Evolutionary conservation across 768 basidiomycete genomes (phyloP).

Genomic region (Galerina marginata): DNA sequence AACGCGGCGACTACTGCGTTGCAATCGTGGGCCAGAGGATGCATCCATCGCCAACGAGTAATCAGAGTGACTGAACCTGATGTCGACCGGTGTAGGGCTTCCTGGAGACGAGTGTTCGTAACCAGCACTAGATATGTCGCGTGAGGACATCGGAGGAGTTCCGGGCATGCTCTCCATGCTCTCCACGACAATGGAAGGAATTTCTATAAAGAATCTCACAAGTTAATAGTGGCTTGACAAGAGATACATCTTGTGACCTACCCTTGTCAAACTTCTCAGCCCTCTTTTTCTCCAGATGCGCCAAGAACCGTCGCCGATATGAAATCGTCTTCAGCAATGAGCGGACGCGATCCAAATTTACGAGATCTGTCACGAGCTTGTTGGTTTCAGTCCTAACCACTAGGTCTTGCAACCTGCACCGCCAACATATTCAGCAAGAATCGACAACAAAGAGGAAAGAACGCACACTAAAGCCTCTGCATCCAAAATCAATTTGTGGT

Average conservation of each 20-base stretch:
- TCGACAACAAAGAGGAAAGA: conserved; percentile 5
- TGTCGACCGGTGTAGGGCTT: conserved; percentile 44
- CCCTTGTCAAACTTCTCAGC: conserved; percentile 47
- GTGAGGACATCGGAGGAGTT: conserved; percentile 55
- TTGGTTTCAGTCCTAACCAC: conserved; percentile 77
- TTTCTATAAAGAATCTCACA: conserved; percentile 43
- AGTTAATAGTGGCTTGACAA: neutral
- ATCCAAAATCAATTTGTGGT: conserved; percentile 92
- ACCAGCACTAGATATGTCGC: conserved; percentile 58
- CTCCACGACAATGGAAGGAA: conserved; percentile 77
- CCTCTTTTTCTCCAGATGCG: conserved; percentile 47
- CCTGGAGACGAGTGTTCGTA: conserved; percentile 39
- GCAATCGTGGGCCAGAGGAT: conserved; percentile 50
- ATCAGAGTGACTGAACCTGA: conserved; percentile 47
- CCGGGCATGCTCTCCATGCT: conserved; percentile 56
- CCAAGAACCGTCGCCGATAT: conserved; percentile 71
- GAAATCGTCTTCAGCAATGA: conserved; percentile 81
- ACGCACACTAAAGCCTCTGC: conserved; percentile 87
- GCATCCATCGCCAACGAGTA: conserved; percentile 52
- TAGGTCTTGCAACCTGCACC: conserved; percentile 76
- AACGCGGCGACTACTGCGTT: conserved; percentile 55
- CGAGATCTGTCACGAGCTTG: conserved; percentile 80
- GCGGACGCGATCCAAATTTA: conserved; percentile 84
- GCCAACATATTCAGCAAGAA: neutral
- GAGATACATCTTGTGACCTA: conserved; percentile 23